Evolutionary conservation across 1,139 yeast species (phyloP), one percentile per base, ranked within the genome.

Genomic region (Meyerozyma elateridarum): DNA sequence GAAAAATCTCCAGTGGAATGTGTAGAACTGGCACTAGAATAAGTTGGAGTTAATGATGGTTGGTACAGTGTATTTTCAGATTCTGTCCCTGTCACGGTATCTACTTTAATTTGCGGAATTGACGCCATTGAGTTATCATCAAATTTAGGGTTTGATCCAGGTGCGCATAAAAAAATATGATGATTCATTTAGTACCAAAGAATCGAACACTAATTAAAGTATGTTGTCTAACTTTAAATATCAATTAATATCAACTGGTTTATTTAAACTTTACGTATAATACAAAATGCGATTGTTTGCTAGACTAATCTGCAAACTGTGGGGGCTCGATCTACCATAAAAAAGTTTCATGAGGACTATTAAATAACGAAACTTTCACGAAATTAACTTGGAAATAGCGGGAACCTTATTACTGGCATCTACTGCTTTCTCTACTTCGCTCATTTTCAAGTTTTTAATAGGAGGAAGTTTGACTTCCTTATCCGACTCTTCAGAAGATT

Each of bases 341-440:
- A n/a, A n/a, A n/a, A n/a, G n/a, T n/a, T n/a, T n/a, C n/a, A n/a
- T n/a, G n/a, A n/a, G n/a, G n/a, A n/a, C n/a, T n/a, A n/a, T n/a
- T n/a, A n/a, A n/a, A n/a, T n/a, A n/a, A n/a, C n/a, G n/a, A n/a
- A n/a, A n/a, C n/a, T n/a, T n/a, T n/a, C n/a, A 57, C 25, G 59
- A 53, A 30, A 59, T 44, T 22, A 59, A 38, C 34, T 56, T 59
- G 13, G 59, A 52, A 17, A 59, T 58, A n/a, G 52, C 54, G 8
- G 64, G 64, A 13, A 57, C 51, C 35, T 55, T 56, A 35, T 54
- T 43, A 17, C 19, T 37, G 9, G 25, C 21, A 40, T 13, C 17
- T 15, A 31, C 20, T 20, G 20, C 7, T 33, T 31, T 12, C 9
- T 32, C 11, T 20, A 28, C 28, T 28, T 28, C 32, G 18, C 28